Evolutionary conservation across 345 rosid species (phyloP).

Genomic region (Populus euphratica): DNA sequence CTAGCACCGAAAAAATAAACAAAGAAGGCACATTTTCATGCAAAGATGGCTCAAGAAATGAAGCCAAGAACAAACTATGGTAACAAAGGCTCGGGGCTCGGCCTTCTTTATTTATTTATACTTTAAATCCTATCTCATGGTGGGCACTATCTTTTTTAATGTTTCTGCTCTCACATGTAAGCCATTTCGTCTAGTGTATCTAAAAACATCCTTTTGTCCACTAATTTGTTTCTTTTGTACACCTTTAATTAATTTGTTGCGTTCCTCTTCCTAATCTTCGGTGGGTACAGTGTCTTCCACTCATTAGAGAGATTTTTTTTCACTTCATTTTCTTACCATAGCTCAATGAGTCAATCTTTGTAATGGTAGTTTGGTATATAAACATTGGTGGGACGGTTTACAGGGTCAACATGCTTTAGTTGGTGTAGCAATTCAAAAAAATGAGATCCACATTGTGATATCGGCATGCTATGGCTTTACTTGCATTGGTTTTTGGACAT

Average conservation of each 20-base stretch:
- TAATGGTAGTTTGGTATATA: slow-evolving; percentile 15
- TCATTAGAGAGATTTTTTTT: slow-evolving; percentile 11
- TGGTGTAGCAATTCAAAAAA: background rate
- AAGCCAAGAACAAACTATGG: too few relatives aligned
- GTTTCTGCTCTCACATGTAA: background rate
- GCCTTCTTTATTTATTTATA: background rate
- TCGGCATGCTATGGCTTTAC: background rate
- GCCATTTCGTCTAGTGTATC: slow-evolving; percentile 3
- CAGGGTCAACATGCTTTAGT: background rate
- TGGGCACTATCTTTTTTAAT: slow-evolving; percentile 21
- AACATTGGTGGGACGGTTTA: slow-evolving; percentile 36
- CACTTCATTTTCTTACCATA: background rate
- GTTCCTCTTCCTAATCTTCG: slow-evolving; percentile 1
- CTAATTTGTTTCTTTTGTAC: slow-evolving; percentile 9
- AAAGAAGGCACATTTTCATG: background rate
- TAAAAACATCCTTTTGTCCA: slow-evolving; percentile 20
- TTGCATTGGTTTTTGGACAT: background rate
- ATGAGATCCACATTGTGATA: background rate
- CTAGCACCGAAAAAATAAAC: background rate
- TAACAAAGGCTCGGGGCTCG: background rate
- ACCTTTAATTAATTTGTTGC: background rate
- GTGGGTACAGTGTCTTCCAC: slow-evolving; percentile 37
- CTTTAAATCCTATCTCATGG: slow-evolving; percentile 9
- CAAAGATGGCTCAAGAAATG: background rate
- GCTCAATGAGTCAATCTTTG: slow-evolving; percentile 2